A percentile compares a stretch with the other conserved stretches of the same genome.
Evolutionary conservation across 306 rosid species (phyloP).

Genomic region (Cercis canadensis): DNA sequence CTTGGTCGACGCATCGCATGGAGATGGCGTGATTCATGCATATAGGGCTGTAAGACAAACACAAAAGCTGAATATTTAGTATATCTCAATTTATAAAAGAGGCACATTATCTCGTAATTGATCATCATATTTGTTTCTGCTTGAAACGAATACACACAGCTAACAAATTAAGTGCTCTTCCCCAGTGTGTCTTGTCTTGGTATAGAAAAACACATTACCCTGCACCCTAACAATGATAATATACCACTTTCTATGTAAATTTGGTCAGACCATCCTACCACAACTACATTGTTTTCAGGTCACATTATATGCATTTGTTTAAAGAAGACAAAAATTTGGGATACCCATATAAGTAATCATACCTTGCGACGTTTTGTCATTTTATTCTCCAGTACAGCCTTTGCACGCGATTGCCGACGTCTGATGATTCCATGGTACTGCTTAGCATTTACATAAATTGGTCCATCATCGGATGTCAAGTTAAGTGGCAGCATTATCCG

Average conservation of each 20-base stretch:
- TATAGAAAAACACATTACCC: too few relatives aligned
- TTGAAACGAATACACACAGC: too few relatives aligned
- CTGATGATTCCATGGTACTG: constrained; percentile 94
- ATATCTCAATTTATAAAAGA: neutral
- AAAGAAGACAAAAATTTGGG: neutral
- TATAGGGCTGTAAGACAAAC: constrained; percentile 72
- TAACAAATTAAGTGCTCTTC: too few relatives aligned
- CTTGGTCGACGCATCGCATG: constrained; percentile 95
- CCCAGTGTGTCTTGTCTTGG: too few relatives aligned
- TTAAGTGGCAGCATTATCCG: constrained; percentile 91
- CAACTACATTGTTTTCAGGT: constrained; percentile 14
- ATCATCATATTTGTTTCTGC: neutral
- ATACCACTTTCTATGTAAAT: constrained; percentile 9
- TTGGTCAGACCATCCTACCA: too few relatives aligned
- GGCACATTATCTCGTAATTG: neutral
- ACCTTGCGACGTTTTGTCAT: constrained; percentile 74
- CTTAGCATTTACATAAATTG: constrained; percentile 93
- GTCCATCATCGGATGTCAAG: constrained; percentile 84
- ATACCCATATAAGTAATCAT: constrained; percentile 24
- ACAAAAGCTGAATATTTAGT: constrained; percentile 5
- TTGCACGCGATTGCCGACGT: constrained; percentile 89
- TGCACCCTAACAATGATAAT: constrained; percentile 8
- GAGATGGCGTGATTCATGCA: constrained; percentile 97
- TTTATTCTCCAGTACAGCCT: constrained; percentile 69
- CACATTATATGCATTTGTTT: constrained; percentile 4